Evolutionary conservation across 768 basidiomycete genomes (phyloP).

Genomic region (Mrakia hoshinonis): DNA sequence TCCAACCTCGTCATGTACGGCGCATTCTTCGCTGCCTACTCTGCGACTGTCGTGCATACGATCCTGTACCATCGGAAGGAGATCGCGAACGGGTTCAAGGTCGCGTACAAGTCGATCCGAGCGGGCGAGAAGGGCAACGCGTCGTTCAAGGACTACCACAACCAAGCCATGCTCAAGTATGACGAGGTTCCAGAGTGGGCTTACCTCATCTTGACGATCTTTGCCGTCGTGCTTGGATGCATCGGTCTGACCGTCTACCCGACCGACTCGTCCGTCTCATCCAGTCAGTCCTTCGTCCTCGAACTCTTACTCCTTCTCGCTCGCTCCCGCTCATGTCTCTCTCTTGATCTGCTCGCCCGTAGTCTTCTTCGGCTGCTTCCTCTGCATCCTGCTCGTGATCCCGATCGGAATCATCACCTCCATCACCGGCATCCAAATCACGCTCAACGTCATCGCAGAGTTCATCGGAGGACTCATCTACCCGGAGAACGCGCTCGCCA

Average conservation of each 20-base stretch:
- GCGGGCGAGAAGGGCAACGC: conserved; percentile 27
- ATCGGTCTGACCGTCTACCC: conserved; percentile 26
- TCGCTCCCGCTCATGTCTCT: no score
- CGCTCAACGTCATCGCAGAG: conserved; percentile 39
- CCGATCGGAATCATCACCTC: conserved; percentile 60
- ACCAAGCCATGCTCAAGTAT: conserved; percentile 26
- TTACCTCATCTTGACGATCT: conserved; percentile 24
- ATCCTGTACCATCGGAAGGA: conserved; percentile 55
- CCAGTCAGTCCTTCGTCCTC: not conserved
- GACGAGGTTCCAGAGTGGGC: conserved; percentile 21
- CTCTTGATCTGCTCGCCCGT: no score
- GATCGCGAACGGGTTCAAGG: conserved; percentile 46
- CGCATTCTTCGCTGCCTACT: conserved; percentile 45
- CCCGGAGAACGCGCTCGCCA: conserved; percentile 39
- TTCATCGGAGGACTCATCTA: conserved; percentile 42
- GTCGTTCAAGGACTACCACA: conserved; percentile 30
- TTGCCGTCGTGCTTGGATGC: conserved; percentile 27
- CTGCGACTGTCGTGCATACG: conserved; percentile 44
- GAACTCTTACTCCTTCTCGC: not conserved
- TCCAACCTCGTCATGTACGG: conserved; percentile 32
- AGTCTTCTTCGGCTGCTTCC: conserved; percentile 48
- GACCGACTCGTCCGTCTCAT: not conserved
- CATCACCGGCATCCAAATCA: conserved; percentile 16
- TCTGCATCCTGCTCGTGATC: conserved; percentile 46
- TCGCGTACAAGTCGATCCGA: conserved; percentile 26